Evolutionary conservation across 805 yeast genomes (phyloP).

Genomic region (Grigorovia transvaalensis): DNA sequence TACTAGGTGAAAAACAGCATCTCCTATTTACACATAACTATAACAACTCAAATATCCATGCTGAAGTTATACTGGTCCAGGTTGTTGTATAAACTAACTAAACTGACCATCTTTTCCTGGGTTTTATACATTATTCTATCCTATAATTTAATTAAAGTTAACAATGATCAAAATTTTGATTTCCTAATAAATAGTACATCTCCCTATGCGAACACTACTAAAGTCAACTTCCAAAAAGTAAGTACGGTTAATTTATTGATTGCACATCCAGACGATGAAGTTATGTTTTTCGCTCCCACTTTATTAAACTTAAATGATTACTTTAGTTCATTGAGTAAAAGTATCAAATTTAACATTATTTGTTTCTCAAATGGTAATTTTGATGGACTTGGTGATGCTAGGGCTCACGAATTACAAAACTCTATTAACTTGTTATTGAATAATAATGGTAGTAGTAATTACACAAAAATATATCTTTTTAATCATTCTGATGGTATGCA

Average conservation of each 20-base stretch:
- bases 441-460: conserved; percentile 1
- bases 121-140: conserved; percentile 3
- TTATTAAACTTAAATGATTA: conserved; percentile 15
- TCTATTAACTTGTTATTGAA: conserved; percentile 17
- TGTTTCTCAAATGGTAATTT: conserved; percentile 75
- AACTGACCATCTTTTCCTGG: conserved; percentile 5
- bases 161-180: background rate
- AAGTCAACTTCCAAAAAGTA: background rate
- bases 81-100: conserved; percentile 5
- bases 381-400: conserved; percentile 55
- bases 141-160: background rate
- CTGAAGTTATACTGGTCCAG: conserved; percentile 1
- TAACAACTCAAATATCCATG: background rate
- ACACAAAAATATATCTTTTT: conserved; percentile 16
- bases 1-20: too few species aligned
- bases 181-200: background rate
- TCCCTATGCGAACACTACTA: background rate
- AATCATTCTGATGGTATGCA: conserved; percentile 60
- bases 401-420: conserved; percentile 47
- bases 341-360: conserved; percentile 37
- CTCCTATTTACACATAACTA: too few species aligned
- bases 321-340: conserved; percentile 3
- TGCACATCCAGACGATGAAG: conserved; percentile 98
- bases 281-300: conserved; percentile 87
- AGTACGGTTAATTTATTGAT: conserved; percentile 35